Base-by-base conservation (phyloP, 495 filamentous ascomycete species). In the Talaromyces trachyspermus region DNA sequence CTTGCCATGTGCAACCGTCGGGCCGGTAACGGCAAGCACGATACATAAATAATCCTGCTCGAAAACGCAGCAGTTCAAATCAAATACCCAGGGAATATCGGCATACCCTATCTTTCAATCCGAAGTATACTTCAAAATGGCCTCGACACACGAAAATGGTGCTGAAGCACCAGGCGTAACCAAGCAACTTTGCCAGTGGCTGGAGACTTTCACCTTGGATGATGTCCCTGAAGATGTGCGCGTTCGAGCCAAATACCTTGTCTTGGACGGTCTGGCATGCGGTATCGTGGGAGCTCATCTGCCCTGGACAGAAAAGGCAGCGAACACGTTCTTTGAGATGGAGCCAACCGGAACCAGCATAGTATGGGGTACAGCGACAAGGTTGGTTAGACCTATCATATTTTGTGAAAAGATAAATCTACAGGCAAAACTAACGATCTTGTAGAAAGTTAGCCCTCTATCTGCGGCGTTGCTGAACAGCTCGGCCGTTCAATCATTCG, bases 181-280 rank as follows among this genome's bases (percentile, higher is more conserved):
- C 20, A 53, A 50, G 11, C 9, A 54, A 29, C 33, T 50, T 2
- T 53, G 54, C 19, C 49, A 45, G 14, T 50, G 48, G 54, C 48
- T 51, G 15, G 24, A 49, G 17, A 14, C 29, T 25, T 30, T 49
- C n/a, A 43, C 30, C 1, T 27, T 56, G 20, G 24, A 46, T 23
- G 40, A 54, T 30, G 25, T 51, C 15, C 51, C 48, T 4, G 32
- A 48, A 4, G 20, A 36, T 14, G 43, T 56, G 14, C 48, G 30
- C 23, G 48, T 32, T 15, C 53, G 68, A 14, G 63, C 62, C 3
- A 72, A 74, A 51, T 58, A 73, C 53, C 54, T 71, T 9, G 63
- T 77, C 15, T 52, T 74, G 0, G 72, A 75, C 47, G 70, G 70
- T 15, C 42, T 75, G 1, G 63, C 54, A 3, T 74, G 65, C 48